phyloP scores from a whole-genome alignment of 2,329 filamentous ascomycete genomes.

The Verticillium albo-atrum region DNA sequence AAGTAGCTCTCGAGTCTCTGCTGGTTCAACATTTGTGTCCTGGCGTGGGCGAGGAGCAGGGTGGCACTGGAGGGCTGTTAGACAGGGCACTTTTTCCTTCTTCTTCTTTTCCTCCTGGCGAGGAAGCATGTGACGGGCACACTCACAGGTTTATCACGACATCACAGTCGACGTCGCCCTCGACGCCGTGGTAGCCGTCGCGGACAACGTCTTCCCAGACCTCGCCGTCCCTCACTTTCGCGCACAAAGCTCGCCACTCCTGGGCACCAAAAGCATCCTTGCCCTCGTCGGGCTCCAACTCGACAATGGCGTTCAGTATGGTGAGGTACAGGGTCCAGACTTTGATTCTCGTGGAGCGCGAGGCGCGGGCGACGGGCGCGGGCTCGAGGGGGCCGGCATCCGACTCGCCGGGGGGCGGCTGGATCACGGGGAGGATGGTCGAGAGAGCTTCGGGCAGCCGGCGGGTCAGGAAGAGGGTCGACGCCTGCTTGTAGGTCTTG shows the following conservation, averaged over 20 bases:
- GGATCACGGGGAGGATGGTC: slow-evolving; percentile 78
- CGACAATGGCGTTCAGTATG: slow-evolving; percentile 84
- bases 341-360: slow-evolving; percentile 81
- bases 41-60: slow-evolving; percentile 83
- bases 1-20: slow-evolving; percentile 85
- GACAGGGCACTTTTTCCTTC: background rate
- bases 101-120: too few relatives aligned
- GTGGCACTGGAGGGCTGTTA: slow-evolving; percentile 61
- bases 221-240: slow-evolving; percentile 80
- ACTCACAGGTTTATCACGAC: slow-evolving; percentile 84
- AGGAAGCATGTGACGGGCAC: background rate
- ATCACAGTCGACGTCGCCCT: slow-evolving; percentile 89
- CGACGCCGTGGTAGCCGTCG: slow-evolving; percentile 80
- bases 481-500: slow-evolving; percentile 90
- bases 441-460: slow-evolving; percentile 85
- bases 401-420: slow-evolving; percentile 44
- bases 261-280: slow-evolving; percentile 82
- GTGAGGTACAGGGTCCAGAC: slow-evolving; percentile 97
- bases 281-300: slow-evolving; percentile 85
- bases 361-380: slow-evolving; percentile 75
- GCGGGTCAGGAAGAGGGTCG: slow-evolving; percentile 90
- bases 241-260: slow-evolving; percentile 77
- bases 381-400: slow-evolving; percentile 43
- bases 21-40: slow-evolving; percentile 79
- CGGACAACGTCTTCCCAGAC: slow-evolving; percentile 93